phyloP scores from a whole-genome alignment of 176 grass and related monocot genomes.

The Poa annua region DNA sequence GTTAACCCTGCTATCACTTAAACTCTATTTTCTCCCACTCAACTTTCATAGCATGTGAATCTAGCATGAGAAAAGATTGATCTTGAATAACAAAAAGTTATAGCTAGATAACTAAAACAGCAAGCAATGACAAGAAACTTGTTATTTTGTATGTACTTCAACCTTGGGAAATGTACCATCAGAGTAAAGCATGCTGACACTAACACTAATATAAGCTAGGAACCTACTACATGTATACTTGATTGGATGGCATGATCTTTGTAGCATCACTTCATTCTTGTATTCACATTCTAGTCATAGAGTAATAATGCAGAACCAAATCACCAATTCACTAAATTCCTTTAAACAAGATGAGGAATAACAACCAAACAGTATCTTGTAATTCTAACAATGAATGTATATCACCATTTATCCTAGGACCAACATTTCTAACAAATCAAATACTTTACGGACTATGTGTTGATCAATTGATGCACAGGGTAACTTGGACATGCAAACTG shows the following conservation, averaged over 20 bases:
- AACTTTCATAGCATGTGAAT: conserved; percentile 18
- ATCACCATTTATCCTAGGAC: not conserved
- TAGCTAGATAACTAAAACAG: not conserved
- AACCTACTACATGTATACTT: not conserved
- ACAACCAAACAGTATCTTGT: not conserved
- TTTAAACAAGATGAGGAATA: not conserved
- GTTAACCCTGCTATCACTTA: not conserved
- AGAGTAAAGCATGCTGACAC: not conserved
- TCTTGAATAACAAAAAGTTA: conserved; percentile 4
- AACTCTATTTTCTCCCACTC: not conserved
- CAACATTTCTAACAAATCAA: not conserved
- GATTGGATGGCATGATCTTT: not conserved
- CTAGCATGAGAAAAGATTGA: not conserved
- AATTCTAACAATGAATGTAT: not conserved
- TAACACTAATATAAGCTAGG: not conserved
- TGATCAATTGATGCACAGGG: not conserved
- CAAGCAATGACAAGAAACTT: not conserved
- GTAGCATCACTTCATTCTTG: not conserved
- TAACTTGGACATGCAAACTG: too few relatives aligned
- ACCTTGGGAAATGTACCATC: not conserved
- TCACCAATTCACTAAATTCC: conserved; percentile 1
- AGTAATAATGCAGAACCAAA: not conserved
- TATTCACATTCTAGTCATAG: not conserved
- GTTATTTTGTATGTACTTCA: not conserved
- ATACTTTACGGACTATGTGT: not conserved